phyloP scores from a whole-genome alignment of 2,329 filamentous ascomycete species.

The Neophaeococcomyces mojaviensis region DNA sequence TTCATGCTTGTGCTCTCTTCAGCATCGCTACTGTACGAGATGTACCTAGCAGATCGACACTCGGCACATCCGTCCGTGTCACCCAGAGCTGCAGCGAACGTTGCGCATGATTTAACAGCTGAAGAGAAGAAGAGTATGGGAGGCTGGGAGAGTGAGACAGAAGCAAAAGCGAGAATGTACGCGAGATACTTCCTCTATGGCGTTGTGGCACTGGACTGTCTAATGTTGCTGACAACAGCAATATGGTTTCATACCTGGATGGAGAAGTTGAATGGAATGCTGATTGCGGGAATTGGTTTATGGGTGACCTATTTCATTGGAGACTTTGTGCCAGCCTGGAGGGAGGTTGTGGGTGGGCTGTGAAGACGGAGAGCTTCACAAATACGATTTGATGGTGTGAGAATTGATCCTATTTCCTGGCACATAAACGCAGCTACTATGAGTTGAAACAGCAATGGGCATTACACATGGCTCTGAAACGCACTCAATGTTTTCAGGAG shows the following conservation, averaged over 20 bases:
- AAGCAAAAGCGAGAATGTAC: conserved; percentile 49
- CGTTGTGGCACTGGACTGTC: conserved; percentile 67
- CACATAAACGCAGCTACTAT: too few species aligned
- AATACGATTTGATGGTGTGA: too few species aligned
- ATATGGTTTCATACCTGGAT: conserved; percentile 99
- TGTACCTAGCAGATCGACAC: conserved; percentile 58
- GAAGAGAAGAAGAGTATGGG: conserved; percentile 29
- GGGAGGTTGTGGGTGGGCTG: conserved; percentile 38
- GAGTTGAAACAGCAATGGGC: too few species aligned
- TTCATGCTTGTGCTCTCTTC: conserved; percentile 84
- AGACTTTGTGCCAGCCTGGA: conserved; percentile 36
- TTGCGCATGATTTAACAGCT: conserved; percentile 35
- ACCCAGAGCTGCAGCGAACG: conserved; percentile 39
- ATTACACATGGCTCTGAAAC: too few species aligned
- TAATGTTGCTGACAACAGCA: conserved; percentile 98
- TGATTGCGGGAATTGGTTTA: conserved; percentile 41
- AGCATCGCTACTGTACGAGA: conserved; percentile 73
- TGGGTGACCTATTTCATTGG: conserved; percentile 47
- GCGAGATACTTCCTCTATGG: conserved; percentile 41
- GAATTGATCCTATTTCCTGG: too few species aligned
- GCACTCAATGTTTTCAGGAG: too few species aligned
- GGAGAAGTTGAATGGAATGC: conserved; percentile 64
- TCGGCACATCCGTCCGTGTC: conserved; percentile 22
- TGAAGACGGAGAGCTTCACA: too few species aligned
- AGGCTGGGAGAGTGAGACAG: conserved; percentile 32